These are phyloP conservation scores for Penicillium sclerotigenum DNA, from an alignment of 2,329 filamentous ascomycete genomes.

Conservation along the genomic window DNA sequence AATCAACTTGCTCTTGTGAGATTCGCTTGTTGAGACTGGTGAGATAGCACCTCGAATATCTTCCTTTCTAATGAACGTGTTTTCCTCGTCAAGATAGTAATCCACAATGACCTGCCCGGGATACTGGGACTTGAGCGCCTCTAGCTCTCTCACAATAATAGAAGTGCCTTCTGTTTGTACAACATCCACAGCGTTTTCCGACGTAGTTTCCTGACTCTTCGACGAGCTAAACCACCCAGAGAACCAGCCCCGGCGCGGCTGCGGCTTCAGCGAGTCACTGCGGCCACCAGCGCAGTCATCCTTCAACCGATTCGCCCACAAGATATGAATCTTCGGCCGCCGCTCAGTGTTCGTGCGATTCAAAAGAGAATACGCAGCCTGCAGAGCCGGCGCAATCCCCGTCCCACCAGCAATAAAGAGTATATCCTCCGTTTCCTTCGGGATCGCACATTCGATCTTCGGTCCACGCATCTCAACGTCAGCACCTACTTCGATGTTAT, in stretches of 20 bases:
- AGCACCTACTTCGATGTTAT: conserved; percentile 60
- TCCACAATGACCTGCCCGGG: conserved; percentile 60
- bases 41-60: conserved; percentile 45
- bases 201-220: background rate
- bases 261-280: conserved; percentile 44
- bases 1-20: conserved; percentile 53
- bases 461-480: conserved; percentile 76
- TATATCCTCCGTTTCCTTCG: conserved; percentile 56
- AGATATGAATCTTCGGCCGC: conserved; percentile 60
- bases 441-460: conserved; percentile 63
- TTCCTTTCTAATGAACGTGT: conserved; percentile 58
- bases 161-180: conserved; percentile 10
- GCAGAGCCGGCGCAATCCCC: conserved; percentile 84
- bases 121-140: conserved; percentile 58
- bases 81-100: conserved; percentile 81
- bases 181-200: background rate
- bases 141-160: conserved; percentile 60
- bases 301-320: conserved; percentile 74
- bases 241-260: conserved; percentile 29
- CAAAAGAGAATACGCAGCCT: conserved; percentile 64
- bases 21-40: conserved; percentile 22
- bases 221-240: conserved; percentile 27
- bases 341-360: conserved; percentile 28
- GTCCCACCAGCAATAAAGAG: conserved; percentile 91
- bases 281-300: conserved; percentile 64